Conservation (phyloP, 768 basidiomycete genomes). For the Pulveroboletus sp. region DNA sequence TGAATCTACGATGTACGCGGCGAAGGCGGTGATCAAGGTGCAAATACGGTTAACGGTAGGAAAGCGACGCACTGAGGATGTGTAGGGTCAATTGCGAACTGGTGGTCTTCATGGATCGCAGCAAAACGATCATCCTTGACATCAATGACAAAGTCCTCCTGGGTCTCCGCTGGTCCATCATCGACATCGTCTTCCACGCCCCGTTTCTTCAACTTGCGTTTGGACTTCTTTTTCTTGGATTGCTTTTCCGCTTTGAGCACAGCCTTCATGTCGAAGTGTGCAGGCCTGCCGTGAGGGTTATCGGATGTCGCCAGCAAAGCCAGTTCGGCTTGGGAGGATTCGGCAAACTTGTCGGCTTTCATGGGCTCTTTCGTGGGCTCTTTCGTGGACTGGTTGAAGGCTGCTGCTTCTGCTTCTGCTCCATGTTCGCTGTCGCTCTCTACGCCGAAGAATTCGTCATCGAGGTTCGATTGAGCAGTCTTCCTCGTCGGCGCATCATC, state of each 20-base stretch:
- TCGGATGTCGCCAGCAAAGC: slow-evolving; percentile 58
- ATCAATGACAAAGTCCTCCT: slow-evolving; percentile 80
- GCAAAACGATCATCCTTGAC: slow-evolving; percentile 87
- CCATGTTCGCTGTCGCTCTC: slow-evolving; percentile 28
- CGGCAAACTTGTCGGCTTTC: slow-evolving; percentile 15
- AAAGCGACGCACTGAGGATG: slow-evolving; percentile 77
- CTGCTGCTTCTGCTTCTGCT: slow-evolving; percentile 27
- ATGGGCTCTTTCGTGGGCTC: slow-evolving; percentile 21
- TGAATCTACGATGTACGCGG: slow-evolving; percentile 55
- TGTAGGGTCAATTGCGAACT: slow-evolving; percentile 93
- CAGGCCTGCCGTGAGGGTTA: slow-evolving; percentile 49
- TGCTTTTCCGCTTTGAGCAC: slow-evolving; percentile 84
- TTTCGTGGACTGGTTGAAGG: slow-evolving; percentile 19
- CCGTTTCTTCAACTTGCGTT: slow-evolving; percentile 22
- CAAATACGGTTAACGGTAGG: background rate
- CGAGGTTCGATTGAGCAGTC: slow-evolving; percentile 6
- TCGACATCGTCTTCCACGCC: slow-evolving; percentile 32
- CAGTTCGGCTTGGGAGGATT: slow-evolving; percentile 51
- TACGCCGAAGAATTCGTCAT: slow-evolving; percentile 76
- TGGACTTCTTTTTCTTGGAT: slow-evolving; percentile 40
- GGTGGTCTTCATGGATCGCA: slow-evolving; percentile 81
- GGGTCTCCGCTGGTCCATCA: slow-evolving; percentile 58
- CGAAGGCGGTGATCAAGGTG: background rate
- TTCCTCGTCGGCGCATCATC: slow-evolving; percentile 18
- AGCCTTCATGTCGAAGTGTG: slow-evolving; percentile 89